A percentile compares a stretch with the other conserved stretches of the same genome.
Conservation (phyloP, 2,329 filamentous ascomycete species). For the Pseudocercospora fuligena region DNA sequence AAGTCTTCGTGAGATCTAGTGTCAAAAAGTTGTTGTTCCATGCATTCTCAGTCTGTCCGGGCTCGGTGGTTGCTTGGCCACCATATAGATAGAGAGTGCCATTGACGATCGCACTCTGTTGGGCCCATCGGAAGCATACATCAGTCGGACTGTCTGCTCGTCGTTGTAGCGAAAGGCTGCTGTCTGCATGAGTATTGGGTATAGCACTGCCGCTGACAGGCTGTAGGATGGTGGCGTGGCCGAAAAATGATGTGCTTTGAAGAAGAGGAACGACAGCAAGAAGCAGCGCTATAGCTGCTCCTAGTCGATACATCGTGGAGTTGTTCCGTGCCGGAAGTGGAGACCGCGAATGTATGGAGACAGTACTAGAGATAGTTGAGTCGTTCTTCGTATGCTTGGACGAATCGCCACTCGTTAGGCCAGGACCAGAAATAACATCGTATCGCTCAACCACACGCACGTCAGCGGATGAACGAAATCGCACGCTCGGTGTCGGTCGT, state of each 20-base stretch:
- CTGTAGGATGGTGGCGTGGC: conserved; percentile 33
- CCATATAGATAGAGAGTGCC: conserved; percentile 79
- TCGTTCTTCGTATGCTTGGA: not conserved
- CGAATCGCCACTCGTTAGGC: conserved; percentile 18
- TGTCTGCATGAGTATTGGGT: conserved; percentile 23
- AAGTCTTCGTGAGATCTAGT: conserved; percentile 74
- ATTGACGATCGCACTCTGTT: conserved; percentile 71
- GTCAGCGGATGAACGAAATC: conserved; percentile 38
- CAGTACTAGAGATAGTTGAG: not conserved
- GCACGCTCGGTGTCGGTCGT: conserved; percentile 27
- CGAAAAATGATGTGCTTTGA: conserved; percentile 32
- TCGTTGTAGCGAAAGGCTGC: conserved; percentile 28
- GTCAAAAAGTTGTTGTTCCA: conserved; percentile 79
- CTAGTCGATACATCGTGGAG: conserved; percentile 36
- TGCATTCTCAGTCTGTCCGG: conserved; percentile 64
- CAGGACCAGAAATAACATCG: conserved; percentile 23
- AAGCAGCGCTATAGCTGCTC: conserved; percentile 33
- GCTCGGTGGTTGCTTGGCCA: conserved; percentile 64
- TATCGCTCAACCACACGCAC: conserved; percentile 33
- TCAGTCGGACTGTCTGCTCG: conserved; percentile 53
- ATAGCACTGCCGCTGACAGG: conserved; percentile 40
- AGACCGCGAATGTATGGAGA: conserved; percentile 23
- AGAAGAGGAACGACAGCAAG: conserved; percentile 36
- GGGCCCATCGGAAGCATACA: conserved; percentile 68
- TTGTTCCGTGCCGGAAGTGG: conserved; percentile 26